phyloP scores from a whole-genome alignment of 2,329 filamentous ascomycete species.

The Fusarium aywerte region DNA sequence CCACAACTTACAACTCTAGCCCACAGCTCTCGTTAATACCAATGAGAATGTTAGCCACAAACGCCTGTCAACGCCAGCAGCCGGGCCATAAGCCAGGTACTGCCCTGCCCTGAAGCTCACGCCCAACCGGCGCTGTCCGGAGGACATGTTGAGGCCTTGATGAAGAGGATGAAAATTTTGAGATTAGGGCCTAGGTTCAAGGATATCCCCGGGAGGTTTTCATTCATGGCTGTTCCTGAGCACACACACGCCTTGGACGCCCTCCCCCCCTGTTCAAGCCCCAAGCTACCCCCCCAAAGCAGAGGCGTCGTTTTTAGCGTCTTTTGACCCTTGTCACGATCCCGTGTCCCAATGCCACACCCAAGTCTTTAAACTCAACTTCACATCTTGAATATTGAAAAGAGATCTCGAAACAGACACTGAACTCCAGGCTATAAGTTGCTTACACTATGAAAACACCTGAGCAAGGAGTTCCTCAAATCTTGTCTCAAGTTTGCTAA shows the following conservation, averaged over 20 bases:
- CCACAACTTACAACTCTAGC: constrained; percentile 9
- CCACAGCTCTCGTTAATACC: constrained; percentile 11
- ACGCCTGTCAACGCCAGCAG: constrained; percentile 35
- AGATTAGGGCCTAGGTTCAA: constrained; percentile 44
- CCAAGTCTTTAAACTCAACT: constrained; percentile 46
- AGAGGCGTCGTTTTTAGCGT: constrained; percentile 46
- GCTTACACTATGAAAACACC: background rate
- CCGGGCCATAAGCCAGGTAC: constrained; percentile 42
- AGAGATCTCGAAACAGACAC: constrained; percentile 30
- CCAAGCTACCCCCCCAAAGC: constrained; percentile 35
- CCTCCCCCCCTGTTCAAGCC: constrained; percentile 41
- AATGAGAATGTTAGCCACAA: constrained; percentile 7
- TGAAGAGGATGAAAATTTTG: constrained; percentile 41
- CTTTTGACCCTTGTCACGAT: constrained; percentile 46
- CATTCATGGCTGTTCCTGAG: constrained; percentile 22
- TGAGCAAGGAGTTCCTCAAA: background rate
- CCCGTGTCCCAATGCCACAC: constrained; percentile 48
- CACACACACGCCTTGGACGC: constrained; percentile 31
- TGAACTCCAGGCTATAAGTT: background rate
- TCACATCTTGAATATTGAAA: constrained; percentile 39
- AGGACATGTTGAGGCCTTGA: constrained; percentile 41
- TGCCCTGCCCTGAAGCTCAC: constrained; percentile 37
- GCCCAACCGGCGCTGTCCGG: constrained; percentile 43
- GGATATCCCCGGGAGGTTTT: constrained; percentile 39
- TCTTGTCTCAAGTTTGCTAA: background rate